Evolutionary conservation across 140 eudicot species (phyloP).

Genomic region (Erigeron philadelphicus): DNA sequence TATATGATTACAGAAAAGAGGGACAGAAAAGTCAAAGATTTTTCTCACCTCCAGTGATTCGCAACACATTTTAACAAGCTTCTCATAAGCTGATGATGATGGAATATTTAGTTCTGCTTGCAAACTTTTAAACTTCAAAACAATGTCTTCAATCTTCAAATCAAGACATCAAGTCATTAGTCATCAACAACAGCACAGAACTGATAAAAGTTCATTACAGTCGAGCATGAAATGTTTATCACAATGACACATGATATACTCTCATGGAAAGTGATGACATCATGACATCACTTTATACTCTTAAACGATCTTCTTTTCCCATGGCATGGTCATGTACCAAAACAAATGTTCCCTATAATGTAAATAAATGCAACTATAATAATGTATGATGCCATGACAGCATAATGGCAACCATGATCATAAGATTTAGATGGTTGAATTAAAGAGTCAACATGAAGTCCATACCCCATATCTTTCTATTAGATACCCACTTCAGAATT

Average conservation of each 20-base stretch:
- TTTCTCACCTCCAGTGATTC: constrained; percentile 58
- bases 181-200: not conserved
- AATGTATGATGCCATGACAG: not conserved
- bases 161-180: constrained; percentile 14
- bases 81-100: constrained; percentile 62
- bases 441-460: not conserved
- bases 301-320: too few species aligned
- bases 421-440: not conserved
- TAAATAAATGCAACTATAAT: not conserved
- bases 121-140: constrained; percentile 43
- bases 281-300: too few species aligned
- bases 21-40: constrained; percentile 9
- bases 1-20: constrained; percentile 3
- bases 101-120: constrained; percentile 56
- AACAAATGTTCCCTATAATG: not conserved
- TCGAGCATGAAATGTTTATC: constrained; percentile 4
- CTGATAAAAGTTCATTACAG: not conserved
- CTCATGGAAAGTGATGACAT: not conserved
- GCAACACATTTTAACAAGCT: constrained; percentile 57
- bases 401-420: not conserved
- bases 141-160: constrained; percentile 58
- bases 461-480: not conserved
- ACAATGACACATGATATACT: not conserved
- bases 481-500: not conserved
- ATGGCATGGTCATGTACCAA: not conserved